Conservation (phyloP, 1,284 basidiomycete genomes). For the Dichomitus squalens region DNA sequence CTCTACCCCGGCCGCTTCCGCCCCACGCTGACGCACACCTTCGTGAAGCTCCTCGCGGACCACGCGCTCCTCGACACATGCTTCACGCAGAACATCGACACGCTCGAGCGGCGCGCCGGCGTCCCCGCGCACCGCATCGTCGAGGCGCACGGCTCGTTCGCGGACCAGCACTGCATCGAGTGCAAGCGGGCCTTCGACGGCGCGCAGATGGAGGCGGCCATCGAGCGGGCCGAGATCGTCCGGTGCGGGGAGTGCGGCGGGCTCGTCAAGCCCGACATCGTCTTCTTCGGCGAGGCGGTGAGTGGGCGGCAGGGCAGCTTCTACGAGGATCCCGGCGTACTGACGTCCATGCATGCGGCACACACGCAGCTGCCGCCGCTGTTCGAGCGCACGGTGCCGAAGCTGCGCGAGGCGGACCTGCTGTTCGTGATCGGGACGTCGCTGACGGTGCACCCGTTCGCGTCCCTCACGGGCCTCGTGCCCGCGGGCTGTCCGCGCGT, state of each 20-base stretch:
- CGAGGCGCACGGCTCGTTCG: conserved; percentile 95
- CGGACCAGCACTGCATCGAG: conserved; percentile 77
- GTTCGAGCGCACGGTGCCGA: conserved; percentile 53
- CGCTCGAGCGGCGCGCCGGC: conserved; percentile 86
- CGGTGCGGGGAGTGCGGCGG: conserved; percentile 68
- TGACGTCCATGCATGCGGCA: neutral
- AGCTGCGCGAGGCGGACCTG: conserved; percentile 72
- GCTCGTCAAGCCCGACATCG: conserved; percentile 89
- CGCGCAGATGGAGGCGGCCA: conserved; percentile 67
- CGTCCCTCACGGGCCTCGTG: conserved; percentile 58
- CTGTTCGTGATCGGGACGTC: conserved; percentile 94
- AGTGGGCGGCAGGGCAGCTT: conserved; percentile 25
- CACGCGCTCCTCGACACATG: conserved; percentile 72
- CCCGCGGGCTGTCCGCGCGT: conserved; percentile 59
- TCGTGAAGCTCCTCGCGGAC: conserved; percentile 76
- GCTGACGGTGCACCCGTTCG: conserved; percentile 80
- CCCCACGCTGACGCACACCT: conserved; percentile 90
- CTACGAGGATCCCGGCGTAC: neutral
- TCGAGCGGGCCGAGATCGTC: conserved; percentile 63
- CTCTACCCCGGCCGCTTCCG: conserved; percentile 87
- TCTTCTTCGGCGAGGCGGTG: conserved; percentile 91
- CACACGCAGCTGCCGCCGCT: conserved; percentile 55
- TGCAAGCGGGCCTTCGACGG: conserved; percentile 65
- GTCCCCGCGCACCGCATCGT: conserved; percentile 77
- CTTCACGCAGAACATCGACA: conserved; percentile 94